Conservation (phyloP, 202 grass and related monocot species). For the Schoenoplectus tabernaemontani region DNA sequence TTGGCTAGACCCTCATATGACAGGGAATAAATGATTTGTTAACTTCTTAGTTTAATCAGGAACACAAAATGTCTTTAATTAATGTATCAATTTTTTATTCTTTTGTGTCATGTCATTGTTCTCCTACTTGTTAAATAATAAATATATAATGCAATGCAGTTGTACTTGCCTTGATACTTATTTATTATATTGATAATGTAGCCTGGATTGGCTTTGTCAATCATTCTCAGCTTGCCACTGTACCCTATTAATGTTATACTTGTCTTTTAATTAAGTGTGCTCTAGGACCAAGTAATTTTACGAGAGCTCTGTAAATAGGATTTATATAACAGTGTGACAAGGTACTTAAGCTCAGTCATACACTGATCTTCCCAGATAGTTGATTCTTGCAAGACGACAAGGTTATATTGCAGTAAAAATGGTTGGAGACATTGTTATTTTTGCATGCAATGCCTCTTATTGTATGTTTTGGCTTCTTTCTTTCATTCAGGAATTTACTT, state of each 20-base stretch:
- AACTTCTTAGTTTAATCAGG: background rate
- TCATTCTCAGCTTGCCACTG: background rate
- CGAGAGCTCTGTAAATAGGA: too few species aligned
- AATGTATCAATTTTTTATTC: background rate
- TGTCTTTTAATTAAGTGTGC: too few species aligned
- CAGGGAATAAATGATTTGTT: slow-evolving; percentile 5
- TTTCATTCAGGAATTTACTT: too few species aligned
- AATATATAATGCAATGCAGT: slow-evolving; percentile 15
- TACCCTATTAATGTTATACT: background rate
- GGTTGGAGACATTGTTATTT: background rate
- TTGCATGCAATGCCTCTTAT: slow-evolving; percentile 5
- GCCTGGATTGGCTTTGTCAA: background rate
- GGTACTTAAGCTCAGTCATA: background rate
- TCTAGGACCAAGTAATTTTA: too few species aligned
- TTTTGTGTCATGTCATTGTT: background rate
- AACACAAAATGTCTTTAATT: background rate
- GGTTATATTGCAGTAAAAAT: too few species aligned
- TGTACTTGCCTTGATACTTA: slow-evolving; percentile 19
- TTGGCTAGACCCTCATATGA: background rate
- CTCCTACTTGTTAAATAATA: slow-evolving; percentile 10
- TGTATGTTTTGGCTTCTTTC: too few species aligned
- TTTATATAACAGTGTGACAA: too few species aligned
- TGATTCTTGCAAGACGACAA: background rate
- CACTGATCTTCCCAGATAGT: background rate
- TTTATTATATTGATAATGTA: slow-evolving; percentile 12